Evolutionary conservation across 2,329 filamentous ascomycete species (phyloP).

Genomic region (Geoglossum cookeanum): DNA sequence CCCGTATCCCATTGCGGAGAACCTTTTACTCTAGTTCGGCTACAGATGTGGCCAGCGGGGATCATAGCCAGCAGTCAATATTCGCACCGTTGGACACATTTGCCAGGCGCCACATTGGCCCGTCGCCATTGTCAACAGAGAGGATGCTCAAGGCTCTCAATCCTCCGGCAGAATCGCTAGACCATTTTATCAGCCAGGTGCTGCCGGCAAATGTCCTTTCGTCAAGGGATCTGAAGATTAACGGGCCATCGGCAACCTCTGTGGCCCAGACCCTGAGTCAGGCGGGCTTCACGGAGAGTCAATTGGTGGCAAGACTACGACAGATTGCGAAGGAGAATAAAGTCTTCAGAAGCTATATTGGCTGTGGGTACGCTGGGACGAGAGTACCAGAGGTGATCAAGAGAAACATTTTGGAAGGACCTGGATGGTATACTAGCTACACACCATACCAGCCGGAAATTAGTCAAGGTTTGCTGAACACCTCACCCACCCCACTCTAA

Average conservation of each 20-base stretch:
- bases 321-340: slow-evolving; percentile 41
- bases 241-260: slow-evolving; percentile 26
- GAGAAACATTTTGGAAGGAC: slow-evolving; percentile 79
- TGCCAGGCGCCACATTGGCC: slow-evolving; percentile 71
- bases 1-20: slow-evolving; percentile 7
- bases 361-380: slow-evolving; percentile 76
- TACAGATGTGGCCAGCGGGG: not conserved
- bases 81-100: slow-evolving; percentile 43
- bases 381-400: slow-evolving; percentile 77
- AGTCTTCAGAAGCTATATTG: slow-evolving; percentile 52
- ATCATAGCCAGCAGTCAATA: slow-evolving; percentile 11
- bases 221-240: slow-evolving; percentile 39
- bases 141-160: slow-evolving; percentile 67
- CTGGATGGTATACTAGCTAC: slow-evolving; percentile 95
- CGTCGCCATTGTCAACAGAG: slow-evolving; percentile 46
- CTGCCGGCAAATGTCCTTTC: slow-evolving; percentile 64
- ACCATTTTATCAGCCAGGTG: slow-evolving; percentile 71
- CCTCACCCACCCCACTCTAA: not conserved
- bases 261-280: slow-evolving; percentile 15
- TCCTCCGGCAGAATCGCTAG: slow-evolving; percentile 51
- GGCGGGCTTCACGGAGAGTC: slow-evolving; percentile 37
- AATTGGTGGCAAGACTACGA: slow-evolving; percentile 33
- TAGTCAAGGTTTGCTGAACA: slow-evolving; percentile 42
- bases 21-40: slow-evolving; percentile 6
- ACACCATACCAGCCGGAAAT: slow-evolving; percentile 96